Percentiles rank a stretch among this genome's conserved stretches.
These are phyloP conservation scores for Lippia alba DNA, from an alignment of 305 asterid species.

Conservation along the genomic window DNA sequence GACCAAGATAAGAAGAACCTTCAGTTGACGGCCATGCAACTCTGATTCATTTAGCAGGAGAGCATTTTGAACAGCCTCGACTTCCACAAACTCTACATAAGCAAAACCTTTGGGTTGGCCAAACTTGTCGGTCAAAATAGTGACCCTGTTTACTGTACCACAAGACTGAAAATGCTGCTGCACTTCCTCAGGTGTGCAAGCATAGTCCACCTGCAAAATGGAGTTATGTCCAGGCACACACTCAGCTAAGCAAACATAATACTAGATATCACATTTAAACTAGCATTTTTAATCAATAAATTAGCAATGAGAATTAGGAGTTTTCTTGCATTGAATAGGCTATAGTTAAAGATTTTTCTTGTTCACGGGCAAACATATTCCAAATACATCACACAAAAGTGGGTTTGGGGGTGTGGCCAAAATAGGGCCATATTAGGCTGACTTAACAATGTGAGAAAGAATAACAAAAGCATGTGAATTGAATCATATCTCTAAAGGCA, in stretches of 20 bases:
- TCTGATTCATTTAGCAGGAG: constrained; percentile 69
- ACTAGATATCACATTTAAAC: no score
- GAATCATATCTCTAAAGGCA: no score
- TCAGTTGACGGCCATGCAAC: constrained; percentile 74
- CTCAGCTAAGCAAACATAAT: no score
- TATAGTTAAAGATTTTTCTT: background rate
- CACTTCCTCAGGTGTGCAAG: constrained; percentile 83
- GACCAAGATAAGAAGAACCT: constrained; percentile 49
- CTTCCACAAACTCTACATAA: constrained; percentile 73
- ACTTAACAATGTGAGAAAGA: background rate
- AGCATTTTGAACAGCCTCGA: constrained; percentile 76
- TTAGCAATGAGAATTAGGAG: background rate
- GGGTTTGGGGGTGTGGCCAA: background rate
- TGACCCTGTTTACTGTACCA: constrained; percentile 82
- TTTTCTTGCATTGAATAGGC: background rate
- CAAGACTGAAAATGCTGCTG: constrained; percentile 86
- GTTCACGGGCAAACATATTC: background rate
- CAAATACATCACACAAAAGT: background rate
- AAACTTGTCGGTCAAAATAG: constrained; percentile 72
- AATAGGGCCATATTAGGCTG: background rate
- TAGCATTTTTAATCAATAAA: no score
- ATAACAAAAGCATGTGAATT: background rate
- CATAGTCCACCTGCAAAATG: constrained; percentile 64
- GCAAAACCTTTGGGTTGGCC: constrained; percentile 87
- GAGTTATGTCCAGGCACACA: background rate